Base-by-base conservation (phyloP, 495 filamentous ascomycete genomes). In the Lasiosphaeria miniovina region DNA sequence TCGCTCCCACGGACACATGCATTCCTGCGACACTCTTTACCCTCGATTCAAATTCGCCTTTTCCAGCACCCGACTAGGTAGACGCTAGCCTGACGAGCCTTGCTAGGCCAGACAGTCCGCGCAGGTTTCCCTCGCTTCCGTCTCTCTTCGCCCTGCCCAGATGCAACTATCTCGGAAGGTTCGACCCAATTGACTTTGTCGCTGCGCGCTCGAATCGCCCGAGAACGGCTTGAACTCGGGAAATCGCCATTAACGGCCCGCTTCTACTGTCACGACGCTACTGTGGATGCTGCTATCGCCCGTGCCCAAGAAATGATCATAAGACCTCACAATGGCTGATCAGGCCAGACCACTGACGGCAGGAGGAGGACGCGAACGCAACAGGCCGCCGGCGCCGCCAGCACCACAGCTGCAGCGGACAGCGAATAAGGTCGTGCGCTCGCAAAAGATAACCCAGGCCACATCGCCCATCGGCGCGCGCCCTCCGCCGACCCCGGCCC, bases 371-470 rank as follows among this genome's bases (percentile, higher is more conserved):
- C n/a, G 54, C 35, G 61, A 35, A 17, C 61, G 62, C 41, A 66
- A 71, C 45, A 55, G 68, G 60, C 54, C 58, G 50, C 67, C 65
- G 49, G 69, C 74, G 54, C 70, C 75, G 60, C 24, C 24, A 24
- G 0, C 24, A 24, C 61, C 68, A 9, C 61, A 67, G 41, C 43
- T 46, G 11, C 43, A 14, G 43, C 12, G 15, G 43, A 46, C 43
- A 46, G 64, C 48, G 56, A 71, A 60, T 43, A 77, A 78, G 57
- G 64, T 73, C 36, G 61, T 75, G 36, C 73, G 75, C 6, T 76
- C 77, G 49, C 72, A 76, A 61, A 75, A 72, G 62, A 80, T 77
- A 53, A 71, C 65, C 32, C 52, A 57, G 32, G 38, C 15, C 61
- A 66, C 58, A 63, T 77, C 65, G 65, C 69, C 62, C 45, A 62